A percentile compares a stretch with the other conserved stretches of the same genome.
phyloP scores from a whole-genome alignment of 2,329 filamentous ascomycete species.

The Pyrenochaeta sp. region DNA sequence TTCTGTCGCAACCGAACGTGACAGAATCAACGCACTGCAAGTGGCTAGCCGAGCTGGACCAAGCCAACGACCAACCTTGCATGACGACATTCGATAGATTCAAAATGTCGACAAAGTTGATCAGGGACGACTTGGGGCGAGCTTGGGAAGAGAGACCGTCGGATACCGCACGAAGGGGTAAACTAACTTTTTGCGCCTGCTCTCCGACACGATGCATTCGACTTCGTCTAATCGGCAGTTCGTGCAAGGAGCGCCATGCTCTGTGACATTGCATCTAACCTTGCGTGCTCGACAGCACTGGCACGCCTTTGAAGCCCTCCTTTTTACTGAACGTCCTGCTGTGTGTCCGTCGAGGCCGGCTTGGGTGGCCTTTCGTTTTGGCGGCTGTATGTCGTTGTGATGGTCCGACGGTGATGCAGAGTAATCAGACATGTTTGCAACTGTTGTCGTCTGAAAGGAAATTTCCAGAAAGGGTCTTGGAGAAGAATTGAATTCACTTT shows the following conservation, averaged over 20 bases:
- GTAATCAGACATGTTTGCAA: conserved; percentile 47
- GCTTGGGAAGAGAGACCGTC: conserved; percentile 21
- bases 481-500: conserved; percentile 17
- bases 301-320: conserved; percentile 89
- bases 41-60: conserved; percentile 27
- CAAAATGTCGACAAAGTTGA: conserved; percentile 9
- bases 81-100: conserved; percentile 31
- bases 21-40: conserved; percentile 25
- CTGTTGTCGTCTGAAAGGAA: conserved; percentile 18
- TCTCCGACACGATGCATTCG: conserved; percentile 73
- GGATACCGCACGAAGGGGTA: conserved; percentile 28
- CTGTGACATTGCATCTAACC: conserved; percentile 92
- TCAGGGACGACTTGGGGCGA: conserved; percentile 15
- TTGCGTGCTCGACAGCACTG: conserved; percentile 88
- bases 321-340: conserved; percentile 69
- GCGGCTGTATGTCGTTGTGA: conserved; percentile 35
- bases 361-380: conserved; percentile 66
- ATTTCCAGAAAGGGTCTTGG: conserved; percentile 21
- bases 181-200: conserved; percentile 84
- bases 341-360: conserved; percentile 61
- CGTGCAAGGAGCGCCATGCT: conserved; percentile 82
- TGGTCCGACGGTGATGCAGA: conserved; percentile 46
- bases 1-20: conserved; percentile 14
- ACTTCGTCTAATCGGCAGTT: conserved; percentile 85
- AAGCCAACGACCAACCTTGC: conserved; percentile 19